Evolutionary conservation across 805 yeast genomes (phyloP).

Genomic region (Blastobotrys mokoenaii): DNA sequence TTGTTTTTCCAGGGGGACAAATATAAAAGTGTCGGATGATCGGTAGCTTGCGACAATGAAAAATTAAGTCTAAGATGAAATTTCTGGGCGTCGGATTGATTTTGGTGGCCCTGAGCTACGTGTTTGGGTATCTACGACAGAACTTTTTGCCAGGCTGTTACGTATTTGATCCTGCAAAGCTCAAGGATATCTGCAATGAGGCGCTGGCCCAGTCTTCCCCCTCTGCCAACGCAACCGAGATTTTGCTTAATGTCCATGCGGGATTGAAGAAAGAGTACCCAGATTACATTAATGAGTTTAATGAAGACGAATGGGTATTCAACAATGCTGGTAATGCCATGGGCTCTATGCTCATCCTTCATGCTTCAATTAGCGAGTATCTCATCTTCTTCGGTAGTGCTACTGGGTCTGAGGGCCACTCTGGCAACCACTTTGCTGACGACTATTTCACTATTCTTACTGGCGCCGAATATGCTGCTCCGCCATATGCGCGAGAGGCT

Average conservation of each 20-base stretch:
- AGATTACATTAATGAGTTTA: constrained; percentile 58
- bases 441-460: constrained; percentile 87
- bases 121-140: constrained; percentile 18
- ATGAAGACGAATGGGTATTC: constrained; percentile 83
- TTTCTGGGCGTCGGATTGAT: constrained; percentile 10
- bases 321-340: constrained; percentile 98
- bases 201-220: constrained; percentile 28
- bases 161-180: constrained; percentile 57
- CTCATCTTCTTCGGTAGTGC: constrained; percentile 90
- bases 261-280: constrained; percentile 61
- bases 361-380: constrained; percentile 90
- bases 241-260: constrained; percentile 55
- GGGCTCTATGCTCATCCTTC: constrained; percentile 87
- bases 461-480: constrained; percentile 72
- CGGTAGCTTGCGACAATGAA: too few relatives aligned
- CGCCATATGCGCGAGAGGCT: constrained; percentile 51
- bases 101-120: constrained; percentile 14
- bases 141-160: constrained; percentile 54
- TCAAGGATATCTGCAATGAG: constrained; percentile 54
- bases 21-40: too few relatives aligned
- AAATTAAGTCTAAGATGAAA: constrained; percentile 8
- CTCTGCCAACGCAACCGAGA: constrained; percentile 42
- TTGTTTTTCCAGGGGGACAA: too few relatives aligned
- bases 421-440: constrained; percentile 94
- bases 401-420: constrained; percentile 91